phyloP scores from a whole-genome alignment of 495 filamentous ascomycete genomes.

The Trypethelium eluteriae region DNA sequence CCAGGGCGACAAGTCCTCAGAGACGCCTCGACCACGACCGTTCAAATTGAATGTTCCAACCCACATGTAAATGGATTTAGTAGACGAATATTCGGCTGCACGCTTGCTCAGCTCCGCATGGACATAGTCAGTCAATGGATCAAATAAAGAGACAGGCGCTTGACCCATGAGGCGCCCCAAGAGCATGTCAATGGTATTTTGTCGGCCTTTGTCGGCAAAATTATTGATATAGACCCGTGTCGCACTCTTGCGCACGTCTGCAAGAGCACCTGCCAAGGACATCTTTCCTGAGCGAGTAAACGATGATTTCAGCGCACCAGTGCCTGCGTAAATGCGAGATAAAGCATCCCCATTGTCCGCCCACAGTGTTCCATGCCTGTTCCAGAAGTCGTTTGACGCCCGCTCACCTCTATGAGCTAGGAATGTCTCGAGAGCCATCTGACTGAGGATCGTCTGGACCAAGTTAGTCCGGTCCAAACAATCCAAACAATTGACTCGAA shows the following conservation, averaged over 20 bases:
- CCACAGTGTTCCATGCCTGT: slow-evolving; percentile 85
- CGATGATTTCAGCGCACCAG: slow-evolving; percentile 88
- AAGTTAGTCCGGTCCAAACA: slow-evolving; percentile 94
- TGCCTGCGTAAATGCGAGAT: slow-evolving; percentile 93
- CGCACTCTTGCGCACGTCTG: slow-evolving; percentile 89
- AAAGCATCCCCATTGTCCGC: slow-evolving; percentile 97
- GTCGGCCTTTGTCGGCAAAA: slow-evolving; percentile 84
- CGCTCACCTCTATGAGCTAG: slow-evolving; percentile 56
- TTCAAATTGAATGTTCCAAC: slow-evolving; percentile 94
- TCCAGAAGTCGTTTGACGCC: slow-evolving; percentile 73
- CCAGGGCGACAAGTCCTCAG: slow-evolving; percentile 78
- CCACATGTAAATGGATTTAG: slow-evolving; percentile 54
- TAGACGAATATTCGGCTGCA: slow-evolving; percentile 41
- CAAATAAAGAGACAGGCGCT: slow-evolving; percentile 72
- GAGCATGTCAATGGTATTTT: slow-evolving; percentile 89
- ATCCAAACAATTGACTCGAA: slow-evolving; percentile 92
- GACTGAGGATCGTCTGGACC: slow-evolving; percentile 88
- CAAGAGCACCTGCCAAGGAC: slow-evolving; percentile 88
- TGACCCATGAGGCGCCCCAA: slow-evolving; percentile 80
- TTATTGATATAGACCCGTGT: slow-evolving; percentile 94
- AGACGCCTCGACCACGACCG: slow-evolving; percentile 65
- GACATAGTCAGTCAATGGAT: slow-evolving; percentile 89
- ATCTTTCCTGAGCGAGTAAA: slow-evolving; percentile 96
- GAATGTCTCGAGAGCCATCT: slow-evolving; percentile 80
- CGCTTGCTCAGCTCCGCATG: slow-evolving; percentile 62